Evolutionary conservation across 306 rosid species (phyloP).

Genomic region (Rosa lucieae): DNA sequence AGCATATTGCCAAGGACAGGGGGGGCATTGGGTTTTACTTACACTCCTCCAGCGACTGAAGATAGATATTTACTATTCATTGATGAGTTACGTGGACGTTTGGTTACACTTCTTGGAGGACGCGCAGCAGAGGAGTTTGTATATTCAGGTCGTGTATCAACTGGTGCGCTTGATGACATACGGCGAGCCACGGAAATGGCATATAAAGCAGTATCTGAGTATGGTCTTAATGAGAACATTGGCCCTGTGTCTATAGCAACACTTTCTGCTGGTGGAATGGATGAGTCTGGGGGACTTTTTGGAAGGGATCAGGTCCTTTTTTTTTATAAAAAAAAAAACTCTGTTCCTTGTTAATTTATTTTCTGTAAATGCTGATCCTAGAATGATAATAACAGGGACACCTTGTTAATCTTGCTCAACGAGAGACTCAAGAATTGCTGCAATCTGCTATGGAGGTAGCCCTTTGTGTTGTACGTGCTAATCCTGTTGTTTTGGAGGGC

Average conservation of each 20-base stretch:
- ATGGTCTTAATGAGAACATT: constrained; percentile 84
- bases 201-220: constrained; percentile 97
- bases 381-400: constrained; percentile 64
- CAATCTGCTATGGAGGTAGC: constrained; percentile 89
- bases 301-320: constrained; percentile 95
- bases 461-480: constrained; percentile 85
- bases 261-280: constrained; percentile 83
- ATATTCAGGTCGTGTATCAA: constrained; percentile 93
- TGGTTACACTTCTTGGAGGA: constrained; percentile 96
- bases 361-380: constrained; percentile 38
- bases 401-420: constrained; percentile 91
- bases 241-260: constrained; percentile 92
- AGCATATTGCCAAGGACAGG: constrained; percentile 98
- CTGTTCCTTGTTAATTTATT: neutral
- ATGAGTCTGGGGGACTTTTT: constrained; percentile 79
- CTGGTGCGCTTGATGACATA: constrained; percentile 97
- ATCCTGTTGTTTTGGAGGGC: constrained; percentile 89
- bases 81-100: constrained; percentile 93
- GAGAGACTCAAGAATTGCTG: constrained; percentile 81
- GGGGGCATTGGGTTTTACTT: constrained; percentile 96
- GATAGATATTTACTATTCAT: constrained; percentile 96
- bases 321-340: neutral
- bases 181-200: constrained; percentile 98
- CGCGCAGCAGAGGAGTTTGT: constrained; percentile 99
- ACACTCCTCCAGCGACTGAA: constrained; percentile 86